phyloP scores from a whole-genome alignment of 345 rosid genomes.

The Brassica napus region Da-Ae NC_063451.1:44921001-44921500 shows the following conservation, averaged over 20 bases:
- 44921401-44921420: background rate
- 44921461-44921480: constrained; percentile 14
- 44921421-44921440: constrained; percentile 25
- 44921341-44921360: background rate
- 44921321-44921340: constrained; percentile 12
- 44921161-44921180: constrained; percentile 82
- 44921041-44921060: constrained; percentile 73
- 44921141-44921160: constrained; percentile 52
- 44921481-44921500: constrained; percentile 24
- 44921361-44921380: background rate
- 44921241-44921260: constrained; percentile 13
- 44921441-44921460: background rate
- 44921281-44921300: constrained; percentile 15
- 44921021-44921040: constrained; percentile 84
- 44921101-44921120: constrained; percentile 74
- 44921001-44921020: constrained; percentile 69
- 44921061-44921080: constrained; percentile 65
- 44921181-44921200: constrained; percentile 55
- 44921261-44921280: constrained; percentile 22
- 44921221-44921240: constrained; percentile 37
- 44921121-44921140: constrained; percentile 55
- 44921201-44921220: constrained; percentile 79
- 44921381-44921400: constrained; percentile 9
- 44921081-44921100: constrained; percentile 76
- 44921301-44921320: background rate